Base-by-base conservation (phyloP, 2,329 filamentous ascomycete species). In the Nakataea oryzae region DNA sequence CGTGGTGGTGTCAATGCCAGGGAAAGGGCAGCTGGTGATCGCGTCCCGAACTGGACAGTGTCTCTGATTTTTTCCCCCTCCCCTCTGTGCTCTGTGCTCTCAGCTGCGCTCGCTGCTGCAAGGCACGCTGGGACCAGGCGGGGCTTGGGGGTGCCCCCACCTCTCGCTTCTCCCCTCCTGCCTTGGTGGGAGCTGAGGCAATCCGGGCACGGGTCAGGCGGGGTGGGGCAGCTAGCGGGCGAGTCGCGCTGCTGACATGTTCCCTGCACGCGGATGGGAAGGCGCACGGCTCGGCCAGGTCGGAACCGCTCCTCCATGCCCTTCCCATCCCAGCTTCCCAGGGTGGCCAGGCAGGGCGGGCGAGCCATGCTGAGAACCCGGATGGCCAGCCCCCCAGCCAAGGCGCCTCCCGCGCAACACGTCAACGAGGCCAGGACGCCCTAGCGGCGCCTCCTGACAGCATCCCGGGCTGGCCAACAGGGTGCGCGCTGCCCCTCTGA, bases 281-380 rank as follows among this genome's bases (percentile, higher is more conserved):
- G 30, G 30, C 30, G 34, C 14, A 11, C 34, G 17, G 41, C n/a
- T n/a, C n/a, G n/a, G n/a, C n/a, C n/a, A n/a, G n/a, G n/a, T n/a
- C n/a, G n/a, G n/a, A n/a, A n/a, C n/a, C n/a, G n/a, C n/a, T n/a
- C n/a, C n/a, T n/a, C n/a, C n/a, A n/a, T n/a, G n/a, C n/a, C n/a
- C n/a, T n/a, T n/a, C n/a, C n/a, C n/a, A n/a, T n/a, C n/a, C n/a
- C n/a, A n/a, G n/a, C n/a, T n/a, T n/a, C n/a, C n/a, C n/a, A n/a
- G n/a, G n/a, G n/a, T n/a, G n/a, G n/a, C n/a, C n/a, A n/a, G n/a
- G n/a, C 13, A 21, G 21, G 12, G 13, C 6, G 41, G 6, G n/a
- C n/a, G 17, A 47, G 41, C 29, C 14, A 30, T 54, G 50, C 54
- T 59, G 61, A 59, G 61, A 59, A 62, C 61, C 61, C 54, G 21